Conservation (phyloP, 2,329 filamentous ascomycete species). For the Emergomyces africanus region DNA sequence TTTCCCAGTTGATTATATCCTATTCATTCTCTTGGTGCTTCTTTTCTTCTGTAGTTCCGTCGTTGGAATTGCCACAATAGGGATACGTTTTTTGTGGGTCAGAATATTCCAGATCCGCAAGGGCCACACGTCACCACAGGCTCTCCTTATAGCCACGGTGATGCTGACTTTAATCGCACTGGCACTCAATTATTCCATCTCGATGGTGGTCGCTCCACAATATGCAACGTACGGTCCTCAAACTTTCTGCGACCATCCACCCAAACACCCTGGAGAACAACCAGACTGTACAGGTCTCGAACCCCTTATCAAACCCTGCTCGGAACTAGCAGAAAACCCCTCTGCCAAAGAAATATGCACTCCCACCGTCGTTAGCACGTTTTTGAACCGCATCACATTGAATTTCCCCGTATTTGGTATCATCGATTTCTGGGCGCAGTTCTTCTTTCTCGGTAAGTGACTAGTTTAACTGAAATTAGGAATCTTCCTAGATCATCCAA, state of each 20-base stretch:
- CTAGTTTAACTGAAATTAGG: not conserved
- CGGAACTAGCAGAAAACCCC: slow-evolving; percentile 58
- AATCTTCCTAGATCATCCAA: not conserved
- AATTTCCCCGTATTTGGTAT: slow-evolving; percentile 94
- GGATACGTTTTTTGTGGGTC: slow-evolving; percentile 94
- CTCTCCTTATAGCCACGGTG: slow-evolving; percentile 78
- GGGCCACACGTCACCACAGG: slow-evolving; percentile 81
- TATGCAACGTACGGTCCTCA: slow-evolving; percentile 92
- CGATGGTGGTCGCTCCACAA: slow-evolving; percentile 90
- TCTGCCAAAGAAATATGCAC: slow-evolving; percentile 74
- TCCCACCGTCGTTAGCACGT: slow-evolving; percentile 78
- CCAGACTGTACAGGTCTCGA: slow-evolving; percentile 60
- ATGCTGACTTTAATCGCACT: slow-evolving; percentile 81
- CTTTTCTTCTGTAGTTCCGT: slow-evolving; percentile 84
- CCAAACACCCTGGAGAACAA: slow-evolving; percentile 48
- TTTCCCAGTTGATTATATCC: slow-evolving; percentile 84
- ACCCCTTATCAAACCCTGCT: slow-evolving; percentile 67
- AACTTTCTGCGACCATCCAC: slow-evolving; percentile 72
- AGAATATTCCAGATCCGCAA: slow-evolving; percentile 82
- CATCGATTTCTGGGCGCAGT: slow-evolving; percentile 93
- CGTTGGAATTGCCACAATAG: slow-evolving; percentile 70
- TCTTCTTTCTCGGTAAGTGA: slow-evolving; percentile 61
- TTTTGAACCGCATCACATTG: slow-evolving; percentile 81
- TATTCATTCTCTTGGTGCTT: slow-evolving; percentile 73
- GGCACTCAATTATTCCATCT: slow-evolving; percentile 83